These are phyloP conservation scores for Lolium rigidum DNA, from an alignment of 176 grass and related monocot genomes.

Conservation along the genomic window DNA sequence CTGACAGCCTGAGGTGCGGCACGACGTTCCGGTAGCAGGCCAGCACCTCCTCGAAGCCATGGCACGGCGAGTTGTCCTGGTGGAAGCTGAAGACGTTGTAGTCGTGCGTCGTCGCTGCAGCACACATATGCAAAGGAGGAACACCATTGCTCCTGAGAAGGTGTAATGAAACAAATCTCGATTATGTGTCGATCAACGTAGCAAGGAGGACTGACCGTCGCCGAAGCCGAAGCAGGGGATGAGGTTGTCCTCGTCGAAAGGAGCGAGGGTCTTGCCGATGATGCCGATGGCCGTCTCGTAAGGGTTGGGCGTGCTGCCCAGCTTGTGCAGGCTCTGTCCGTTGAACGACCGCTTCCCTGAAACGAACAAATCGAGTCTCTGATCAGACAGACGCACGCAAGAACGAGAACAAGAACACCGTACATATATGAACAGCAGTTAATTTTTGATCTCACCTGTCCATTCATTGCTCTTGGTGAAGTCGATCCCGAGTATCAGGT, in stretches of 20 bases:
- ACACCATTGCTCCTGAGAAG: background rate
- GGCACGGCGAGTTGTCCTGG: constrained; percentile 68
- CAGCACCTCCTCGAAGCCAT: constrained; percentile 94
- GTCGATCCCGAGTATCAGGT: constrained; percentile 92
- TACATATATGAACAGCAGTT: background rate
- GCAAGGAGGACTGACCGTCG: constrained; percentile 52
- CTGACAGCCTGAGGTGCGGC: constrained; percentile 80
- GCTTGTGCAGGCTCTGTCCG: constrained; percentile 79
- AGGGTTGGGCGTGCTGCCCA: constrained; percentile 61
- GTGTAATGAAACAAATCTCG: background rate
- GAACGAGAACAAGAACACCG: background rate
- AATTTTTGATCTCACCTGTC: constrained; percentile 53
- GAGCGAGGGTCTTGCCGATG: constrained; percentile 82
- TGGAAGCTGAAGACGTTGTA: constrained; percentile 86
- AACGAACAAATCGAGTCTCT: background rate
- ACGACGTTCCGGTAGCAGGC: constrained; percentile 75
- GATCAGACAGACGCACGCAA: background rate
- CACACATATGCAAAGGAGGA: background rate
- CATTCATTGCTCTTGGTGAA: constrained; percentile 99
- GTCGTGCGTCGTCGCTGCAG: constrained; percentile 83
- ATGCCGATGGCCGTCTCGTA: constrained; percentile 92
- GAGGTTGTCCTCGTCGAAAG: constrained; percentile 91
- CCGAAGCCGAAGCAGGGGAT: constrained; percentile 98
- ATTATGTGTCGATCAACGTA: background rate
- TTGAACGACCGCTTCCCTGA: constrained; percentile 78